Conservation (phyloP, 805 yeast genomes). For the Kazachstania taianensis region DNA sequence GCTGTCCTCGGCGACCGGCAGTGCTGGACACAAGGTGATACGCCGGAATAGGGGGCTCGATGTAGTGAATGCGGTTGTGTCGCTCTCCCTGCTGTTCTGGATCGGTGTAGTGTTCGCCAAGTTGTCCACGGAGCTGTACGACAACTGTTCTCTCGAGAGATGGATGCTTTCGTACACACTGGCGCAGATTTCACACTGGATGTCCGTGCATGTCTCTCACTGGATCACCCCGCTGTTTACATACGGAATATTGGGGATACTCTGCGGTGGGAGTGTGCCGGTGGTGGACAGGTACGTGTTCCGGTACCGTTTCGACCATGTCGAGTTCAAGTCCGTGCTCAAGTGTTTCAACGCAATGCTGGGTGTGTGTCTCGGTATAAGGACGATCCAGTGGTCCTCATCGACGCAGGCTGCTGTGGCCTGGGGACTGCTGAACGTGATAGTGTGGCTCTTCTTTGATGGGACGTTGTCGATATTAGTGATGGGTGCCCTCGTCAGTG, state of each 20-base stretch:
- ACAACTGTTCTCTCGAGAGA: constrained; percentile 37
- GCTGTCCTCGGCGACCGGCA: background rate
- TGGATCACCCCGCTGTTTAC: constrained; percentile 1
- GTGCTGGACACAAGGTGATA: background rate
- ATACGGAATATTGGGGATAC: constrained; percentile 42
- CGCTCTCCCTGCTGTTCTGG: constrained; percentile 26
- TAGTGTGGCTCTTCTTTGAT: constrained; percentile 61
- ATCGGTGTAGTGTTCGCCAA: constrained; percentile 46
- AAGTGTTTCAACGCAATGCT: constrained; percentile 42
- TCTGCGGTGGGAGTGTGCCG: constrained; percentile 50
- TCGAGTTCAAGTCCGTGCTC: constrained; percentile 11
- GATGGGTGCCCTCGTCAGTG: constrained; percentile 35
- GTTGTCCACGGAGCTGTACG: constrained; percentile 42
- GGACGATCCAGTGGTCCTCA: constrained; percentile 60
- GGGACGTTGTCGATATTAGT: constrained; percentile 46
- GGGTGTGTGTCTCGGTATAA: constrained; percentile 62
- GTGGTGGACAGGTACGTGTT: constrained; percentile 23
- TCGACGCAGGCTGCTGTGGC: constrained; percentile 53
- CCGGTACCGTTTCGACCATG: constrained; percentile 4
- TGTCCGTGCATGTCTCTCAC: background rate
- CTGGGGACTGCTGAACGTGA: constrained; percentile 54
- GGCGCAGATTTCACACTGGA: constrained; percentile 3
- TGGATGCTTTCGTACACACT: constrained; percentile 34
- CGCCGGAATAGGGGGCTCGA: constrained; percentile 11
- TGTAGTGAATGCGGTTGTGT: constrained; percentile 8